Conservation (phyloP, 495 filamentous ascomycete genomes). For the Lasiosphaeria miniovina region DNA sequence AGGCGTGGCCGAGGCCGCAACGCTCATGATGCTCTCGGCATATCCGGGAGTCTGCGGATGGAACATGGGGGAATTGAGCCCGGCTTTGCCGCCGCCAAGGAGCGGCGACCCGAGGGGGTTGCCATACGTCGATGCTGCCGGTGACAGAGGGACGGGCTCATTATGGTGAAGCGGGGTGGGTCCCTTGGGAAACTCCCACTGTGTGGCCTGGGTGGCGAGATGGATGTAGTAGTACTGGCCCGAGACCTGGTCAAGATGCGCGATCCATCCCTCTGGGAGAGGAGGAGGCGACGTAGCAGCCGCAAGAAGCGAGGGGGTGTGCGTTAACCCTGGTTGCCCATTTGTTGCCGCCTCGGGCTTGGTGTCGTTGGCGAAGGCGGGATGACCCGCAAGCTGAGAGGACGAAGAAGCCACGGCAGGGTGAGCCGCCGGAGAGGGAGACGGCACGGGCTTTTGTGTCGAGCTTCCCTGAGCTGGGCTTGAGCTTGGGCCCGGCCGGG, state of each 20-base stretch:
- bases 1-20: slow-evolving; percentile 65
- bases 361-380: slow-evolving; percentile 83
- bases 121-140: slow-evolving; percentile 72
- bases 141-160: slow-evolving; percentile 73
- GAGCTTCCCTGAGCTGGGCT: background rate
- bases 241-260: slow-evolving; percentile 89
- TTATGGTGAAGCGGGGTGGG: slow-evolving; percentile 73
- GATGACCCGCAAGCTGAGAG: slow-evolving; percentile 61
- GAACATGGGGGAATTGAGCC: slow-evolving; percentile 72
- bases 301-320: slow-evolving; percentile 49
- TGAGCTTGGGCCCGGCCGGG: too few relatives aligned
- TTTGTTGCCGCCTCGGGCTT: slow-evolving; percentile 37
- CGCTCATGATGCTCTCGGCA: slow-evolving; percentile 73
- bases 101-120: slow-evolving; percentile 73
- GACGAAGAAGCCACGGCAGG: slow-evolving; percentile 35
- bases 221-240: slow-evolving; percentile 99
- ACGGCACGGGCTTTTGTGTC: slow-evolving; percentile 19
- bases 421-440: slow-evolving; percentile 8
- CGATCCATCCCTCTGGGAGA: slow-evolving; percentile 96
- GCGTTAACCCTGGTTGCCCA: slow-evolving; percentile 39
- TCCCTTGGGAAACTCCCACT: slow-evolving; percentile 97
- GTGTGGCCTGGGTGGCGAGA: slow-evolving; percentile 89
- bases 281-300: slow-evolving; percentile 82
- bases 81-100: slow-evolving; percentile 66
- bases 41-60: slow-evolving; percentile 68